Percentiles rank a stretch among this genome's conserved stretches.
Conservation (phyloP, 192 early-diverging fungal genomes). For the Coemansia sp. region DNA sequence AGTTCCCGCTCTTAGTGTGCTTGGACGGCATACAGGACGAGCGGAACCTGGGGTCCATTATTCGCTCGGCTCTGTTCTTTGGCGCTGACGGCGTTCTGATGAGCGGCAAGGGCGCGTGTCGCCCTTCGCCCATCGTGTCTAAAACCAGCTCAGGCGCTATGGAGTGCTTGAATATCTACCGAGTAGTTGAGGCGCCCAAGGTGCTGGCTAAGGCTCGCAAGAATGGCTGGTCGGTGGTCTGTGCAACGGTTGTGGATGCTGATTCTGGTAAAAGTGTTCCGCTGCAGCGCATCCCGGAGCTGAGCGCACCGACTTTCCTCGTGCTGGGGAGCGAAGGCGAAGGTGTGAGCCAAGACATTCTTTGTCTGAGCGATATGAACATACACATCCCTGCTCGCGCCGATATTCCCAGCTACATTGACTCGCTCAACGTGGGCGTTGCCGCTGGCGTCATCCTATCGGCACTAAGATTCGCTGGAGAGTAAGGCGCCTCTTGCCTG, state of each 20-base stretch:
- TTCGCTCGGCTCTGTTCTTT: conserved; percentile 50
- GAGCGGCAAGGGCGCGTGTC: conserved; percentile 4
- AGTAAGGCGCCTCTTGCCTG: background rate
- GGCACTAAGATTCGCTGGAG: conserved; percentile 11
- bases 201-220: conserved; percentile 8
- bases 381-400: conserved; percentile 31
- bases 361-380: conserved; percentile 15
- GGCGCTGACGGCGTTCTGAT: conserved; percentile 41
- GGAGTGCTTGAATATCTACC: conserved; percentile 33
- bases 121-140: conserved; percentile 26
- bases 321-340: conserved; percentile 43
- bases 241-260: conserved; percentile 8
- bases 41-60: conserved; percentile 42
- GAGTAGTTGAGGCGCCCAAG: background rate
- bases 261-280: background rate
- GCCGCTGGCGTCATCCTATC: conserved; percentile 42
- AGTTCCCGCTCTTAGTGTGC: conserved; percentile 34
- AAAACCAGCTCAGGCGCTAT: conserved; percentile 42
- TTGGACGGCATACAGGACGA: conserved; percentile 37
- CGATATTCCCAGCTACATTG: conserved; percentile 24
- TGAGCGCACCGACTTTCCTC: conserved; percentile 28
- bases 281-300: conserved; percentile 3
- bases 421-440: conserved; percentile 53
- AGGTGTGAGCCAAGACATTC: conserved; percentile 16
- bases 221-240: conserved; percentile 35